Percentiles rank a stretch among this genome's conserved stretches.
These are phyloP conservation scores for Skeletonema menzelii DNA, from an alignment of 108 stramenopile species.

Conservation along the genomic window DNA sequence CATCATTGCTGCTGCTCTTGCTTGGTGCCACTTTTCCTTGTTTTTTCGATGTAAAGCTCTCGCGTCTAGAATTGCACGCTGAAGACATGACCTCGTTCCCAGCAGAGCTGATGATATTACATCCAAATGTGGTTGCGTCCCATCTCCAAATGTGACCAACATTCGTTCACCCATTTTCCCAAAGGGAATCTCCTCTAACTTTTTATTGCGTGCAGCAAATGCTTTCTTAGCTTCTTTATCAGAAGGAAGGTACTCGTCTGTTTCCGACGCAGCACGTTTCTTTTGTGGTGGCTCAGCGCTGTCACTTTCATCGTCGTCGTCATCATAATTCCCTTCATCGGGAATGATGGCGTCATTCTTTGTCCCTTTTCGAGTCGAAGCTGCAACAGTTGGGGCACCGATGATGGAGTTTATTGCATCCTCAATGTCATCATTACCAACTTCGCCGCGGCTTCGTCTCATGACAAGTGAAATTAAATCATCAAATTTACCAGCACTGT, in stretches of 20 bases:
- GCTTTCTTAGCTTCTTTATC: slow-evolving; percentile 3
- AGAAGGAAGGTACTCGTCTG: slow-evolving; percentile 7
- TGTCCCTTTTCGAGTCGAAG: slow-evolving; percentile 12
- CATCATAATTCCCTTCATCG: slow-evolving; percentile 46
- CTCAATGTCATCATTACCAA: slow-evolving; percentile 63
- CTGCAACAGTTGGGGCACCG: neutral
- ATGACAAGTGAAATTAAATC: slow-evolving; percentile 52
- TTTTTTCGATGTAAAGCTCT: slow-evolving; percentile 59
- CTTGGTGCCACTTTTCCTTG: slow-evolving; percentile 40
- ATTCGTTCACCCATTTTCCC: slow-evolving; percentile 72
- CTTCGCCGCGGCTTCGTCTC: slow-evolving; percentile 58
- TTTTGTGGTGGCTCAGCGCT: slow-evolving; percentile 25
- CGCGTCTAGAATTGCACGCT: slow-evolving; percentile 75
- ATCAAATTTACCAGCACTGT: slow-evolving; percentile 46
- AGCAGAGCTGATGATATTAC: slow-evolving; percentile 57
- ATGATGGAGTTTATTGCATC: slow-evolving; percentile 53
- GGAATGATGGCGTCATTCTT: slow-evolving; percentile 13
- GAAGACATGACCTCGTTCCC: slow-evolving; percentile 59
- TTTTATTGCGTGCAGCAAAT: slow-evolving; percentile 9
- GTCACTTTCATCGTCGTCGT: slow-evolving; percentile 25
- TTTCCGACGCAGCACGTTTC: slow-evolving; percentile 27
- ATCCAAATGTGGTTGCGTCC: slow-evolving; percentile 53
- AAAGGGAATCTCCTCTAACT: slow-evolving; percentile 66
- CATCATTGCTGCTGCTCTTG: slow-evolving; percentile 27
- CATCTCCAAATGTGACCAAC: slow-evolving; percentile 85